These are phyloP conservation scores for Diaporthe vaccinii DNA, from an alignment of 2,329 filamentous ascomycete species.

Conservation along the genomic window DNA sequence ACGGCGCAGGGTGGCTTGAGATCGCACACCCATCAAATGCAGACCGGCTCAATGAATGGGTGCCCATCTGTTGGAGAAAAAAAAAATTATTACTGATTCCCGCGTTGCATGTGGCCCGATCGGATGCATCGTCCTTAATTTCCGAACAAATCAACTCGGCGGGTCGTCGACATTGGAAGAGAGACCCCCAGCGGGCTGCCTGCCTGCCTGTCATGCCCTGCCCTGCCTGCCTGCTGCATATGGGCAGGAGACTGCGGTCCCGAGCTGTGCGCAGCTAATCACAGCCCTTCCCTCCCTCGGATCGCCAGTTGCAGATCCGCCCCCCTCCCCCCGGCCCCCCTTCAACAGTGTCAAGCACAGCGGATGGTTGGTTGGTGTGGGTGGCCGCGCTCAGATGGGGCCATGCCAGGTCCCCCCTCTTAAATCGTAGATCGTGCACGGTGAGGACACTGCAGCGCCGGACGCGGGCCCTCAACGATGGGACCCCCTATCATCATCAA, in stretches of 20 bases:
- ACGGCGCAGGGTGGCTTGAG: slow-evolving; percentile 23
- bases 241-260: slow-evolving; percentile 19
- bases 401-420: not conserved
- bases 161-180: not conserved
- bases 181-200: not conserved
- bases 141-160: slow-evolving; percentile 24
- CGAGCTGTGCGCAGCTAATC: slow-evolving; percentile 10
- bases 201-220: not conserved
- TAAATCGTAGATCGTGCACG: not conserved
- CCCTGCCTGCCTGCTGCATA: not conserved
- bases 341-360: not conserved
- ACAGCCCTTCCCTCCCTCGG: not conserved
- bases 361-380: not conserved
- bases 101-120: slow-evolving; percentile 22
- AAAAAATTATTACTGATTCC: not conserved
- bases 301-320: slow-evolving; percentile 1
- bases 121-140: slow-evolving; percentile 18
- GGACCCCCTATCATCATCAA: slow-evolving; percentile 6
- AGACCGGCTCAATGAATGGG: slow-evolving; percentile 3
- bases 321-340: not conserved
- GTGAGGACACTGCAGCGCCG: not conserved
- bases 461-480: not conserved
- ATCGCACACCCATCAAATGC: slow-evolving; percentile 1
- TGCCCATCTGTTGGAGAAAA: not conserved
- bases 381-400: not conserved